A percentile compares a stretch with the other conserved stretches of the same genome.
phyloP scores from a whole-genome alignment of 352 stramenopile genomes.

The Phytophthora meadii region DNA sequence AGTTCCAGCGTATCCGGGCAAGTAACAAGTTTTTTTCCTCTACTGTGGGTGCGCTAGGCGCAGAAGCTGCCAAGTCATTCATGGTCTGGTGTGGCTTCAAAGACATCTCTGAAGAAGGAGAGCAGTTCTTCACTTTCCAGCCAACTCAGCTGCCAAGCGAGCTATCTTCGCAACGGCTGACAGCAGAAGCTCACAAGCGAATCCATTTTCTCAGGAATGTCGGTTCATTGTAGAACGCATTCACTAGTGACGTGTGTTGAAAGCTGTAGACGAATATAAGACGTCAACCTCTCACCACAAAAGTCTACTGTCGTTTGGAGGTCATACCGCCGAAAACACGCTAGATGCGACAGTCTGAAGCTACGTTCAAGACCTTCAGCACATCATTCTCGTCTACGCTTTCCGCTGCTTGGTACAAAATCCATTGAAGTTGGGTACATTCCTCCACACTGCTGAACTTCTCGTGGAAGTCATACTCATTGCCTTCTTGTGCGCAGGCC shows the following conservation, averaged over 20 bases:
- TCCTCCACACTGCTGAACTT: constrained; percentile 7
- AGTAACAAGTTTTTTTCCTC: constrained; percentile 78
- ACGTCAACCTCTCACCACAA: no score
- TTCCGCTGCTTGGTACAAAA: constrained; percentile 17
- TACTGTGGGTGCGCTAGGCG: constrained; percentile 48
- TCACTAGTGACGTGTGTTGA: constrained; percentile 13
- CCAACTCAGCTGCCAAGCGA: constrained; percentile 12
- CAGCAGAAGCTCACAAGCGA: constrained; percentile 38
- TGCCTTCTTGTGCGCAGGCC: constrained; percentile 5
- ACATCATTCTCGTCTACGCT: constrained; percentile 24
- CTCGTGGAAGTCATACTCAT: not conserved
- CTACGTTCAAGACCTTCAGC: constrained; percentile 16
- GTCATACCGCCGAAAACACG: constrained; percentile 17
- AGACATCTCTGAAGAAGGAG: constrained; percentile 24
- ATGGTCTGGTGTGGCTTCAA: constrained; percentile 71
- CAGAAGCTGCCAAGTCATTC: constrained; percentile 24
- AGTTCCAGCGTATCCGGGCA: constrained; percentile 76
- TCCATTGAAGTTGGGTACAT: constrained; percentile 32
- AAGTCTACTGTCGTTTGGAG: not conserved
- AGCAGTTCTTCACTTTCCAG: constrained; percentile 56
- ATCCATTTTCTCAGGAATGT: constrained; percentile 45
- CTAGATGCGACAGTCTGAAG: constrained; percentile 36
- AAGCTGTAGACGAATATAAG: not conserved
- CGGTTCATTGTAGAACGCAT: constrained; percentile 24
- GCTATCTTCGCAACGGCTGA: constrained; percentile 11